Evolutionary conservation across 495 filamentous ascomycete species (phyloP).

Genomic region (Emericellopsis terricola): DNA sequence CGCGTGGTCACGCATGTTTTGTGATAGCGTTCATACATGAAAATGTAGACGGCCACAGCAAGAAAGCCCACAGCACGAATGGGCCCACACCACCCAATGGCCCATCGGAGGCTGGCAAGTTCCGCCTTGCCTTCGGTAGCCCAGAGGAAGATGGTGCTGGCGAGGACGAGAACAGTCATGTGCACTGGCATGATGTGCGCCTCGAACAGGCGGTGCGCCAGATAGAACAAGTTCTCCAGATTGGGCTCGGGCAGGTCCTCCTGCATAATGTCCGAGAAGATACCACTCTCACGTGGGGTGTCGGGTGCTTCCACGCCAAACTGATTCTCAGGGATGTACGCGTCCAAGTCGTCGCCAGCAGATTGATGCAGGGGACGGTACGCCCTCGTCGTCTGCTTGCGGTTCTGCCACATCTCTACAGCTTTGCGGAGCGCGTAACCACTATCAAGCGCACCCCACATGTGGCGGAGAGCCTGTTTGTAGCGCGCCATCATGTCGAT

Average conservation of each 20-base stretch:
- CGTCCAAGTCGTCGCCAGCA: constrained; percentile 20
- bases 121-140: constrained; percentile 25
- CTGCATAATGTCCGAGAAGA: constrained; percentile 28
- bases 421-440: constrained; percentile 38
- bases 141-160: constrained; percentile 35
- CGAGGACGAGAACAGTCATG: constrained; percentile 38
- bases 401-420: constrained; percentile 27
- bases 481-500: constrained; percentile 40
- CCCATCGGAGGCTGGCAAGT: constrained; percentile 29
- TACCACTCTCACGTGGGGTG: constrained; percentile 20
- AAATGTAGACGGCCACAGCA: constrained; percentile 38
- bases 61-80: constrained; percentile 39
- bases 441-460: constrained; percentile 54
- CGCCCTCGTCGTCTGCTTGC: constrained; percentile 27
- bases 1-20: constrained; percentile 33
- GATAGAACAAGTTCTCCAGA: constrained; percentile 23
- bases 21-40: constrained; percentile 45
- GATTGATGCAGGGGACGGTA: constrained; percentile 29
- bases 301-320: constrained; percentile 20
- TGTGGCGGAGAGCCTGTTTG: constrained; percentile 47
- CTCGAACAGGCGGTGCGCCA: constrained; percentile 46
- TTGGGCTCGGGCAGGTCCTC: constrained; percentile 24
- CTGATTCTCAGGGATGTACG: constrained; percentile 25
- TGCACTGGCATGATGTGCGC: constrained; percentile 52
- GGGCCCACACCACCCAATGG: constrained; percentile 36